A percentile compares a stretch with the other conserved stretches of the same genome.
These are phyloP conservation scores for Micractinium conductrix DNA, from an alignment of 139 green algal species.

Conservation along the genomic window DNA sequence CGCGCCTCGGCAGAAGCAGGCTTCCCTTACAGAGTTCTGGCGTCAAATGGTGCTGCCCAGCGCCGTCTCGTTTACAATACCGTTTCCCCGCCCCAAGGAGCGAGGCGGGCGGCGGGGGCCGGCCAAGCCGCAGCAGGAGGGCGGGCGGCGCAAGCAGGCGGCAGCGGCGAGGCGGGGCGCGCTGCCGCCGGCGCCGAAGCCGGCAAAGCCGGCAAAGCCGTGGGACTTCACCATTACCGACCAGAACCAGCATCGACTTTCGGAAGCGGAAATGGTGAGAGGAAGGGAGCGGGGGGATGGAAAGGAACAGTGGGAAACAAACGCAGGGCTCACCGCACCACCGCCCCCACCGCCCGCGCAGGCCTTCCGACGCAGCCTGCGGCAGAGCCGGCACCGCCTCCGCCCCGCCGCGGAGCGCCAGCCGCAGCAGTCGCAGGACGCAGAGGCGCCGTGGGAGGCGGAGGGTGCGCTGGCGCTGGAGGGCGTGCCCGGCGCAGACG, in stretches of 20 bases:
- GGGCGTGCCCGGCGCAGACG: too few species aligned
- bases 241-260: not conserved
- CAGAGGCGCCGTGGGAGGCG: not conserved
- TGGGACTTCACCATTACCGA: not conserved
- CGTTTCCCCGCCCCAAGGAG: too few species aligned
- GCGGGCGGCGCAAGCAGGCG: not conserved
- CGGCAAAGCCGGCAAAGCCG: not conserved
- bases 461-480: not conserved
- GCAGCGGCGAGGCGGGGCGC: not conserved
- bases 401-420: not conserved
- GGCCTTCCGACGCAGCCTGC: not conserved
- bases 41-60: too few species aligned
- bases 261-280: not conserved
- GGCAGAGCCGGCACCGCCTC: conserved; percentile 14
- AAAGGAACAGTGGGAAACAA: too few species aligned
- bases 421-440: not conserved
- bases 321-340: too few species aligned
- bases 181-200: not conserved
- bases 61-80: too few species aligned
- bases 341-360: not conserved
- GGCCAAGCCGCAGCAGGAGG: conserved; percentile 6
- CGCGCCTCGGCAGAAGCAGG: too few species aligned
- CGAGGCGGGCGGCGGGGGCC: too few species aligned
- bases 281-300: too few species aligned
- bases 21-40: too few species aligned